These are phyloP conservation scores for Solanum hybrid DNA, from an alignment of 305 asterid genomes.

Conservation along the genomic window DNA sequence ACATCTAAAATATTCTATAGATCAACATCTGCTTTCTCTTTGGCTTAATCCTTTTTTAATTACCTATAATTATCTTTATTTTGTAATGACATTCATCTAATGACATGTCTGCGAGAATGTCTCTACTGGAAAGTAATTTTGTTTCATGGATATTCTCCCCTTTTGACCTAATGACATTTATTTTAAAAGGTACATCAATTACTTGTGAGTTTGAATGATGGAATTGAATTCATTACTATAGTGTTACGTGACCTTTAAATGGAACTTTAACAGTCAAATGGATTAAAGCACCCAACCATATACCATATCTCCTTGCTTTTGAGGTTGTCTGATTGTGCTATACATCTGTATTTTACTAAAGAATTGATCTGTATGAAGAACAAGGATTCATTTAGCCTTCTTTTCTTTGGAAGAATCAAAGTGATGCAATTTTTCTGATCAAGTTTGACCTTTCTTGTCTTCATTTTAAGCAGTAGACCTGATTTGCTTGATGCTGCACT, in stretches of 20 bases:
- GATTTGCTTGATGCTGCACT: conserved; percentile 99
- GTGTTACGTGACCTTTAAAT: not conserved
- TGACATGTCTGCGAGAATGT: not conserved
- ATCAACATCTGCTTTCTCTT: not conserved
- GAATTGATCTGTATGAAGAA: not conserved
- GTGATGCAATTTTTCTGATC: not conserved
- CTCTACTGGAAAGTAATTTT: not conserved
- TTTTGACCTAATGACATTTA: not conserved
- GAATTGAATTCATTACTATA: not conserved
- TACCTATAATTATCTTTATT: not conserved
- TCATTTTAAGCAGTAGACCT: conserved; percentile 55
- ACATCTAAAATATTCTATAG: not conserved
- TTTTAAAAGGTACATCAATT: not conserved
- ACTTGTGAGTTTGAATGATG: not conserved
- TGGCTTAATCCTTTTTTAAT: not conserved
- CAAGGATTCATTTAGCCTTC: not conserved
- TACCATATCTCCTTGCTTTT: not conserved
- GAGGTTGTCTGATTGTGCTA: not conserved
- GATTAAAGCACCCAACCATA: not conserved
- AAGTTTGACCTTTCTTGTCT: conserved; percentile 7
- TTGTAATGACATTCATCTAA: not conserved
- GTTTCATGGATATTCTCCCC: not conserved
- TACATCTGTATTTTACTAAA: not conserved
- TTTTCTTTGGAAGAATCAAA: not conserved
- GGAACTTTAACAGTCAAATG: not conserved